Percentiles rank a stretch among this genome's conserved stretches.
Conservation (phyloP, 495 filamentous ascomycete genomes). For the Penicillium tannophilum region DNA sequence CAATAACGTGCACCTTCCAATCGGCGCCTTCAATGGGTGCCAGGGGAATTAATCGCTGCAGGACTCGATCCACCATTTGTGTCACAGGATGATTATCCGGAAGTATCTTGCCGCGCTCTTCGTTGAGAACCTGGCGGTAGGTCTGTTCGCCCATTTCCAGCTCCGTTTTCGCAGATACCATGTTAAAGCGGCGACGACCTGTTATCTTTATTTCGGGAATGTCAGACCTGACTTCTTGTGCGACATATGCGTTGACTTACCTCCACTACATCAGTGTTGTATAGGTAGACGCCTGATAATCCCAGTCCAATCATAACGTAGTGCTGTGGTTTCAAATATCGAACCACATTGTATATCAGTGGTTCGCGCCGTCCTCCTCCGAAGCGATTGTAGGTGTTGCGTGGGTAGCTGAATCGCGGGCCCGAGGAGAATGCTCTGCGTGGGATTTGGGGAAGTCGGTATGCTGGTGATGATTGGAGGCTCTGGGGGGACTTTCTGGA, state of each 20-base stretch:
- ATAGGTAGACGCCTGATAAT: constrained; percentile 61
- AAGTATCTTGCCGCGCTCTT: constrained; percentile 52
- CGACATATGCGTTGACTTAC: constrained; percentile 31
- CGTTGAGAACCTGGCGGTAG: constrained; percentile 52
- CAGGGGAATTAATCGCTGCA: constrained; percentile 70
- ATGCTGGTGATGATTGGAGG: not conserved
- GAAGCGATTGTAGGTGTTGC: constrained; percentile 38
- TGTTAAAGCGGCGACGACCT: constrained; percentile 81
- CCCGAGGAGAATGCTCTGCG: constrained; percentile 26
- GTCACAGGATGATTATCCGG: constrained; percentile 53
- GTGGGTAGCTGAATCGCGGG: constrained; percentile 11
- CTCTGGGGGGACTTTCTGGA: not conserved
- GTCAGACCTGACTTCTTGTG: not conserved
- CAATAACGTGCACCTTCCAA: constrained; percentile 88
- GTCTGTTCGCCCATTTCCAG: constrained; percentile 51
- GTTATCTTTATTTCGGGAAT: constrained; percentile 43
- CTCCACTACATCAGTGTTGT: constrained; percentile 77
- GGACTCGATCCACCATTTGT: constrained; percentile 63
- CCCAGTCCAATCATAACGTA: constrained; percentile 36
- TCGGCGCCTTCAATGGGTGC: constrained; percentile 60
- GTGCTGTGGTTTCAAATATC: constrained; percentile 33
- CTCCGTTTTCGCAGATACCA: constrained; percentile 60
- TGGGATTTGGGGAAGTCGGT: not conserved
- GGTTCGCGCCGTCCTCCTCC: constrained; percentile 16
- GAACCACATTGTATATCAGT: constrained; percentile 18